Conservation (phyloP, 2,329 filamentous ascomycete species). For the Coniella lustricola region DNA sequence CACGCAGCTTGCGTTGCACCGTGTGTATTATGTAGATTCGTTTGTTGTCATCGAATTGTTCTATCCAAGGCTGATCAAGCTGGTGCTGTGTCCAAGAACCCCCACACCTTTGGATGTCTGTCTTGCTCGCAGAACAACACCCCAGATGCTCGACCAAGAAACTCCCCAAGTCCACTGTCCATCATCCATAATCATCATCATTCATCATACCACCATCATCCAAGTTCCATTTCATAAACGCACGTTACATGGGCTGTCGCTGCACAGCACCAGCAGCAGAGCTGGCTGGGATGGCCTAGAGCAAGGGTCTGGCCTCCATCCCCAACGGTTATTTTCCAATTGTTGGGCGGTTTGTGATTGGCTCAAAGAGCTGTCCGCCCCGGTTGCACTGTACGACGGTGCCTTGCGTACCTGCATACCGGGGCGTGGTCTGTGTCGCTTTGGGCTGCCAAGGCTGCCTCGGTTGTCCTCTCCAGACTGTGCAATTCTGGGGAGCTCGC, state of each 20-base stretch:
- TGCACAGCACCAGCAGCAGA: background rate
- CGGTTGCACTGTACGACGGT: background rate
- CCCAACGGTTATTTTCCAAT: background rate
- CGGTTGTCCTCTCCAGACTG: background rate
- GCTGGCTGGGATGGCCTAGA: background rate
- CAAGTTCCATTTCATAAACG: background rate
- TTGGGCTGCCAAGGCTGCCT: too few relatives aligned
- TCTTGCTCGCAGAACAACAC: too few relatives aligned
- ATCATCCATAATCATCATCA: background rate
- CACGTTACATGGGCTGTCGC: background rate
- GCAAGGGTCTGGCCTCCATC: background rate
- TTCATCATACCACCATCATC: too few relatives aligned
- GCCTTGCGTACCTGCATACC: background rate
- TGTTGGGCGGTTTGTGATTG: conserved; percentile 1
- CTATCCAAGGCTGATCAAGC: too few relatives aligned
- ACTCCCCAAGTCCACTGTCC: too few relatives aligned
- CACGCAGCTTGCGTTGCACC: too few relatives aligned
- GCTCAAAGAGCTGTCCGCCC: background rate
- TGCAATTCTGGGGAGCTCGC: background rate
- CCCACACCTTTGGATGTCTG: too few relatives aligned
- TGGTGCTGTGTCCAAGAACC: too few relatives aligned
- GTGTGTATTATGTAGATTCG: too few relatives aligned
- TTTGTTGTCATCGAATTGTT: too few relatives aligned
- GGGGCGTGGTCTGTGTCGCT: background rate
- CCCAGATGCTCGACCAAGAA: background rate